Evolutionary conservation across 345 rosid genomes (phyloP).

Genomic region (Rhodomyrtus tomentosa): DNA sequence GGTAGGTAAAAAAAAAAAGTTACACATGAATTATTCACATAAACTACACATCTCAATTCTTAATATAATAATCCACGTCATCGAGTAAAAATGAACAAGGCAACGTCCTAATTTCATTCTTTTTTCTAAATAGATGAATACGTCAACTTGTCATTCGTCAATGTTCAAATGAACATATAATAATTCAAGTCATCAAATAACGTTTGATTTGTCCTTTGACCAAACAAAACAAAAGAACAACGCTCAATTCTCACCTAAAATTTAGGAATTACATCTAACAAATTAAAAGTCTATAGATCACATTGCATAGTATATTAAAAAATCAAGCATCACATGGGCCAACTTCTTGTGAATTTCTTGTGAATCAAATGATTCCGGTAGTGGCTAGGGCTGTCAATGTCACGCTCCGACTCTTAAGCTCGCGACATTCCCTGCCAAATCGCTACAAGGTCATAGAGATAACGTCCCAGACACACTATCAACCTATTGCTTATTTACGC

Average conservation of each 20-base stretch:
- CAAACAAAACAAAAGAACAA: not conserved
- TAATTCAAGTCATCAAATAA: not conserved
- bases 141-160: not conserved
- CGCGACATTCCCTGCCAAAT: too few species aligned
- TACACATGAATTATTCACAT: too few species aligned
- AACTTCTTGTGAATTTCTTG: not conserved
- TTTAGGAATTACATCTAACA: too few species aligned
- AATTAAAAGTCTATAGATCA: not conserved
- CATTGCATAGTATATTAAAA: not conserved
- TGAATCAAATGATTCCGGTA: not conserved
- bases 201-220: not conserved
- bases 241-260: not conserved
- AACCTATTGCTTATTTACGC: too few species aligned
- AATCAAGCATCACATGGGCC: rapidly evolving
- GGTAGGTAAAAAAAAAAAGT: not conserved
- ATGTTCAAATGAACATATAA: rapidly evolving
- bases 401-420: too few species aligned
- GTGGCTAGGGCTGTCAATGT: too few species aligned
- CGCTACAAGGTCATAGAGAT: too few species aligned
- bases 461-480: too few species aligned
- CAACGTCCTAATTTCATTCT: not conserved
- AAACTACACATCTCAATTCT: too few species aligned
- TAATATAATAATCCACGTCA: not conserved
- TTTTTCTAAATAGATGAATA: not conserved
- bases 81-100: not conserved